Conservation (phyloP, 495 filamentous ascomycete species). For the Xylaria castorea region DNA sequence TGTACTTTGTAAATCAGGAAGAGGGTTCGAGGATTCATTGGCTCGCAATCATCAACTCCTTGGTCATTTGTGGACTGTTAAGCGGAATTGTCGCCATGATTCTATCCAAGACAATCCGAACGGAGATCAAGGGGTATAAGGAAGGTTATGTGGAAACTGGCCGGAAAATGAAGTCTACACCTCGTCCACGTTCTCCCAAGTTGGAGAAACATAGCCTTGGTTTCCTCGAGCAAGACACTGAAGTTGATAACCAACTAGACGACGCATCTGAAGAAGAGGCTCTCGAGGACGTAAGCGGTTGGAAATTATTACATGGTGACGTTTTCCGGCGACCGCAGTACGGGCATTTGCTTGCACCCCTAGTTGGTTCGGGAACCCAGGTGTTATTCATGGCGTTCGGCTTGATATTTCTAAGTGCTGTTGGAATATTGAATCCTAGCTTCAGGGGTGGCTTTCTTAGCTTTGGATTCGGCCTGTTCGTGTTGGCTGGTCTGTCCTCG, state of each 20-base stretch:
- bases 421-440: constrained; percentile 88
- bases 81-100: constrained; percentile 88
- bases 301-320: constrained; percentile 94
- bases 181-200: constrained; percentile 53
- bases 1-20: constrained; percentile 92
- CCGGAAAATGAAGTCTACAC: constrained; percentile 54
- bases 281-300: constrained; percentile 85
- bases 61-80: constrained; percentile 83
- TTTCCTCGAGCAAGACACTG: constrained; percentile 70
- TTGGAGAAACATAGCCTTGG: constrained; percentile 63
- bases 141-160: constrained; percentile 71
- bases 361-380: constrained; percentile 90
- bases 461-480: constrained; percentile 84
- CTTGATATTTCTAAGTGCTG: constrained; percentile 76
- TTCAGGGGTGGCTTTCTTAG: constrained; percentile 93
- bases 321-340: constrained; percentile 84
- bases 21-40: constrained; percentile 87
- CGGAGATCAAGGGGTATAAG: constrained; percentile 77
- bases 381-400: constrained; percentile 85
- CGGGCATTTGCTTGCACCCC: constrained; percentile 80
- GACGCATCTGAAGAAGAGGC: constrained; percentile 75
- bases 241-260: constrained; percentile 61
- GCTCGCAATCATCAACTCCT: constrained; percentile 90
- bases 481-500: constrained; percentile 87
- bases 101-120: constrained; percentile 78